Conservation (phyloP, 1,284 basidiomycete genomes). For the Somion occarium region DNA sequence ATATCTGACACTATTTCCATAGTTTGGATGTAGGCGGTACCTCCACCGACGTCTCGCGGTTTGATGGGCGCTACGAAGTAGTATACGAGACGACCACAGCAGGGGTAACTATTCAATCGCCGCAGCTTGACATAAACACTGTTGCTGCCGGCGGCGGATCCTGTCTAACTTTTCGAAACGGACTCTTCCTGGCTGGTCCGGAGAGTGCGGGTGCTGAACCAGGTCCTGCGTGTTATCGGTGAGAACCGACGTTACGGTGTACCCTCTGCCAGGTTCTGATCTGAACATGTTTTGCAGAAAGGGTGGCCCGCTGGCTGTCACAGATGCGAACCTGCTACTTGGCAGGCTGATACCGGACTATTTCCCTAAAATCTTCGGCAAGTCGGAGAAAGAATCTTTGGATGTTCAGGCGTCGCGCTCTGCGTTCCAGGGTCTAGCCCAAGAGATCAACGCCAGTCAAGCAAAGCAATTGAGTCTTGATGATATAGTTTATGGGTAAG, state of each 20-base stretch:
- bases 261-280: neutral
- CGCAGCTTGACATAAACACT: conserved; percentile 87
- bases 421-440: conserved; percentile 63
- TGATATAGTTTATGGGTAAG: conserved; percentile 84
- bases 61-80: conserved; percentile 80
- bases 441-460: conserved; percentile 62
- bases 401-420: conserved; percentile 63
- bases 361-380: conserved; percentile 88
- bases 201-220: conserved; percentile 84
- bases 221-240: conserved; percentile 80
- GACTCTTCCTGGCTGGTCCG: conserved; percentile 79
- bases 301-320: conserved; percentile 81
- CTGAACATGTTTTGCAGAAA: conserved; percentile 45
- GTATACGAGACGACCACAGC: conserved; percentile 92
- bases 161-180: conserved; percentile 76
- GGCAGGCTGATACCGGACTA: conserved; percentile 80
- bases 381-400: conserved; percentile 77
- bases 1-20: conserved; percentile 1
- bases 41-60: conserved; percentile 87
- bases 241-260: conserved; percentile 13
- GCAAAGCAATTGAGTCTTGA: conserved; percentile 65
- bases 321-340: conserved; percentile 83
- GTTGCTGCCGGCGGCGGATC: conserved; percentile 88
- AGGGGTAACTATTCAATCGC: conserved; percentile 84
- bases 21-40: conserved; percentile 85